Evolutionary conservation across 352 stramenopile species (phyloP).

Genomic region (Phytophthora constricta): DNA sequence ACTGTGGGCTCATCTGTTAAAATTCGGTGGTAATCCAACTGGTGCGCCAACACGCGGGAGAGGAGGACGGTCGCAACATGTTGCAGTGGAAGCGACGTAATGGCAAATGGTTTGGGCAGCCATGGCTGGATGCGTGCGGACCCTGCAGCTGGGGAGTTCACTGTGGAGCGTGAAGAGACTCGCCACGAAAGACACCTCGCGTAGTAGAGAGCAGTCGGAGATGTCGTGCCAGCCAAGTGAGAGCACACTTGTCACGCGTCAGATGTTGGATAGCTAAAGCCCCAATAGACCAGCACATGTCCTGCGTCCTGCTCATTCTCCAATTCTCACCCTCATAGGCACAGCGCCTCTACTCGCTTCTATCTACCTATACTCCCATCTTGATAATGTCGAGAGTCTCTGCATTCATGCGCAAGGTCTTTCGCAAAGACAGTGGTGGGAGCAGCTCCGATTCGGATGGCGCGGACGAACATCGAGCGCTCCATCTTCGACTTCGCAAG

Average conservation of each 20-base stretch:
- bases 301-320: constrained; percentile 16
- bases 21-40: constrained; percentile 6
- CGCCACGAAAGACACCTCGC: constrained; percentile 1
- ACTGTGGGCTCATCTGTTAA: constrained; percentile 9
- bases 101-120: constrained; percentile 6
- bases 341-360: constrained; percentile 20
- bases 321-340: constrained; percentile 15
- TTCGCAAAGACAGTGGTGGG: constrained; percentile 39
- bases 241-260: background rate
- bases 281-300: background rate
- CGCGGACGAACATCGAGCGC: constrained; percentile 12
- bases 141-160: background rate
- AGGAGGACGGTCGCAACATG: constrained; percentile 27
- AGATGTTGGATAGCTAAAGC: background rate
- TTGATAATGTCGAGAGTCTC: constrained; percentile 54
- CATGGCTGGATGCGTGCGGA: background rate
- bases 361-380: constrained; percentile 1
- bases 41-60: constrained; percentile 11
- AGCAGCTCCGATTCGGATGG: constrained; percentile 5
- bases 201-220: constrained; percentile 18
- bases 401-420: constrained; percentile 54
- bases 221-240: background rate
- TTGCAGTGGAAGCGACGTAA: constrained; percentile 23
- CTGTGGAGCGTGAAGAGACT: background rate
- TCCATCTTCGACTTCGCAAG: constrained; percentile 66